These are phyloP conservation scores for Pleurotus sapidus DNA, from an alignment of 768 basidiomycete species.

Conservation along the genomic window DNA sequence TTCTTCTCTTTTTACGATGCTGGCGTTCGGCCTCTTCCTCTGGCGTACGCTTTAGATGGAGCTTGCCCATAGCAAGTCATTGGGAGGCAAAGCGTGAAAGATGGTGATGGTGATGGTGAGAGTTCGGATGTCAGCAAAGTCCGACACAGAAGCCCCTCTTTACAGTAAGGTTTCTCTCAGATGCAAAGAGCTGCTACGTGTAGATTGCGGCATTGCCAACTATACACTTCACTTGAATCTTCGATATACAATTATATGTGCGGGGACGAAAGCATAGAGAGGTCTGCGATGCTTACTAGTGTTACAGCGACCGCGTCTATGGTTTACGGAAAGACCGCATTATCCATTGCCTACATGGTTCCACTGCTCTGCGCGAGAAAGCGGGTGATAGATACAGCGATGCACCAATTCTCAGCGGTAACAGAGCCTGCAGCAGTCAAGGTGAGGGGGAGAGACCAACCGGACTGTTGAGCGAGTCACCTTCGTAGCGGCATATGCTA, in stretches of 20 bases:
- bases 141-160: too few species aligned
- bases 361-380: slow-evolving; percentile 65
- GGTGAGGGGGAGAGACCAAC: not conserved
- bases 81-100: not conserved
- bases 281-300: not conserved
- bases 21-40: slow-evolving; percentile 51
- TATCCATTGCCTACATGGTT: slow-evolving; percentile 49
- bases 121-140: not conserved
- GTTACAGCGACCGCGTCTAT: not conserved
- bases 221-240: too few species aligned
- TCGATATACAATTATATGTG: too few species aligned
- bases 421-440: slow-evolving; percentile 48
- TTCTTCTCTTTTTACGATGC: slow-evolving; percentile 35
- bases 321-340: slow-evolving; percentile 25
- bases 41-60: slow-evolving; percentile 62
- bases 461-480: slow-evolving; percentile 28
- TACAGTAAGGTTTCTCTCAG: too few species aligned
- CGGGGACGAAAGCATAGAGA: too few species aligned
- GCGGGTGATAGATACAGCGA: slow-evolving; percentile 73
- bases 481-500: slow-evolving; percentile 82
- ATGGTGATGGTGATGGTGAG: not conserved
- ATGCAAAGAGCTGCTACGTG: too few species aligned
- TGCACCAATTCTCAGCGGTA: slow-evolving; percentile 69
- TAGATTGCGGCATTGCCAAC: too few species aligned
- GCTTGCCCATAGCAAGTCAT: slow-evolving; percentile 39